Conservation (phyloP, 495 filamentous ascomycete species). For the Lepidopterella palustris region DNA sequence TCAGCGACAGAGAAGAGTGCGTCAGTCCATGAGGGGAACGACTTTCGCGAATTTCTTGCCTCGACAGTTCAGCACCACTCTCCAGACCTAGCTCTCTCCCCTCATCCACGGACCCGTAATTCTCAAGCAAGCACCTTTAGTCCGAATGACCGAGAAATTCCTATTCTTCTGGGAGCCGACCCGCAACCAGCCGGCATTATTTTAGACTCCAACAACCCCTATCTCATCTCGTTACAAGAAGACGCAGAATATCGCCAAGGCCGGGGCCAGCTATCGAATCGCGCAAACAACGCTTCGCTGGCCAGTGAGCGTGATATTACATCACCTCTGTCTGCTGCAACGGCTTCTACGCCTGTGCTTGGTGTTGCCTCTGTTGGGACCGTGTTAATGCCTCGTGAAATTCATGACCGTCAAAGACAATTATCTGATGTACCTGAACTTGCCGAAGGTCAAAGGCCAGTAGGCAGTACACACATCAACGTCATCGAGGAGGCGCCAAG, state of each 20-base stretch:
- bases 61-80: not conserved
- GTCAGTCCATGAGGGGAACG: constrained; percentile 1
- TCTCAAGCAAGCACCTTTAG: not conserved
- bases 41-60: not conserved
- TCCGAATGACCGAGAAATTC: constrained; percentile 18
- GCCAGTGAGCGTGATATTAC: constrained; percentile 1
- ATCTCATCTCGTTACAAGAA: not conserved
- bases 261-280: not conserved
- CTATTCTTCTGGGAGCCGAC: constrained; percentile 15
- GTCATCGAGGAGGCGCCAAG: not conserved
- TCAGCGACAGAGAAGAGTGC: constrained; percentile 26
- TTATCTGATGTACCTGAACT: not conserved
- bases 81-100: not conserved
- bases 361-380: constrained; percentile 24
- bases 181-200: constrained; percentile 29
- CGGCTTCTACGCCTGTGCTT: constrained; percentile 21
- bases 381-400: constrained; percentile 16
- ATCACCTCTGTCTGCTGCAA: constrained; percentile 17
- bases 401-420: not conserved
- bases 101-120: not conserved
- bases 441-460: not conserved
- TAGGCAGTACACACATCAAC: not conserved
- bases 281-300: not conserved
- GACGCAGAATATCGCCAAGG: not conserved
- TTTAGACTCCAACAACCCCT: constrained; percentile 32